Evolutionary conservation across 176 grass and related monocot species (phyloP).

Genomic region (Oryza coarctata): DNA sequence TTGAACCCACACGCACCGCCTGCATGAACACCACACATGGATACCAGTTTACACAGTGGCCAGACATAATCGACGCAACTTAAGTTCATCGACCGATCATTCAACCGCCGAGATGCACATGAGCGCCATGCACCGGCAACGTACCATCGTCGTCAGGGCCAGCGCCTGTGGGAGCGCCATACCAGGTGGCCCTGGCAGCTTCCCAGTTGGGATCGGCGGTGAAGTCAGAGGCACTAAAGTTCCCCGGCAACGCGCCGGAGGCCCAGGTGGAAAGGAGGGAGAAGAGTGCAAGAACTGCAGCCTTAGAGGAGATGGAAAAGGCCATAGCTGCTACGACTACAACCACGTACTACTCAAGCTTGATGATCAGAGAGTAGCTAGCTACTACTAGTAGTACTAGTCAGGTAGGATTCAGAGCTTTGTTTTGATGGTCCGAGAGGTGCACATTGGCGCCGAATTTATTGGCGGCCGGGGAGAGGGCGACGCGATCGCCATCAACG

Average conservation of each 20-base stretch:
- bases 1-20: slow-evolving; percentile 70
- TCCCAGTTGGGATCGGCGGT: slow-evolving; percentile 52
- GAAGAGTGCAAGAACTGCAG: slow-evolving; percentile 26
- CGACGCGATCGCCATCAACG: slow-evolving; percentile 36
- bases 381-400: neutral
- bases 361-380: neutral
- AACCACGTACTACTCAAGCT: neutral
- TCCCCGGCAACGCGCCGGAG: neutral
- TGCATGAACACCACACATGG: neutral
- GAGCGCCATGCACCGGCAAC: neutral
- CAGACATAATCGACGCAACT: too few relatives aligned
- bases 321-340: neutral
- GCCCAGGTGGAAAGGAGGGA: slow-evolving; percentile 25
- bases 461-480: slow-evolving; percentile 22
- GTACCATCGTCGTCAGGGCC: slow-evolving; percentile 57
- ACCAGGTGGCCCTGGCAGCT: slow-evolving; percentile 64
- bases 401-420: slow-evolving; percentile 15
- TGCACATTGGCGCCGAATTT: slow-evolving; percentile 33
- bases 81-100: neutral
- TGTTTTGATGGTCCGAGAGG: slow-evolving; percentile 29
- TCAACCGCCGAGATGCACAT: neutral
- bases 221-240: slow-evolving; percentile 26
- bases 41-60: neutral
- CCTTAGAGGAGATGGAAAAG: neutral
- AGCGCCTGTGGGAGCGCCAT: slow-evolving; percentile 61